Base-by-base conservation (phyloP, 2,329 filamentous ascomycete genomes). In the Paramyrothecium roridum region DNA sequence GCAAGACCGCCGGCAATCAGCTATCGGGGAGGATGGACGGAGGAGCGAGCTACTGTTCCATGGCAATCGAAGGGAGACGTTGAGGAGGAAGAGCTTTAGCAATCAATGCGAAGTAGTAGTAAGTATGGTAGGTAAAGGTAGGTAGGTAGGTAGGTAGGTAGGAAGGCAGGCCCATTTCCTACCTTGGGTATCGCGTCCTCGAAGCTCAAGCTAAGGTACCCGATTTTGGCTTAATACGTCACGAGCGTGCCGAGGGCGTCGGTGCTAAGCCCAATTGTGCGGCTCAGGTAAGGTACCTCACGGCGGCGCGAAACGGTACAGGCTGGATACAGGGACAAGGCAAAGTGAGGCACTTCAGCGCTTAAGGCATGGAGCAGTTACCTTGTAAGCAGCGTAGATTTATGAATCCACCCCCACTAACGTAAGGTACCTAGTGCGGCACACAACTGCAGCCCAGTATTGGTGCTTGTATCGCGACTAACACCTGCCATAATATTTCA, bases 41-140 rank as follows among this genome's bases (percentile, higher is more conserved):
- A 58, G 60, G 52, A 57, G 55, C 52, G 53, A 47, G 50, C 37
- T 55, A 43, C 17, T 51, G 48, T 50, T 43, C 52, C 53, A 54
- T 48, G 57, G 53, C 52, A 57, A 58, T 46, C 52, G 43, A 55
- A 54, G 52, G 57, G 49, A 66, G 63, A 61, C 63, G 63, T 61
- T 30, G 10, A 6, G 26, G 26, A 30, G 26, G 26, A 30, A 10
- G 26, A 30, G 37, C 37, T 43, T 6, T 43, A 43, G 37, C 37
- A 6, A 13, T 43, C 16, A 30, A 30, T n/a, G 22, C 22, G n/a
- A 10, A 34, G 45, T 47, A 30, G 26, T 30, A 6, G n/a, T n/a
- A n/a, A n/a, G n/a, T n/a, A n/a, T n/a, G n/a, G n/a, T n/a, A n/a
- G n/a, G n/a, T n/a, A n/a, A n/a, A 30, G 26, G 26, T 30, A 30